Evolutionary conservation across 768 basidiomycete genomes (phyloP), one percentile per base, ranked within the genome.

Genomic region (Filobasidium floriforme): DNA sequence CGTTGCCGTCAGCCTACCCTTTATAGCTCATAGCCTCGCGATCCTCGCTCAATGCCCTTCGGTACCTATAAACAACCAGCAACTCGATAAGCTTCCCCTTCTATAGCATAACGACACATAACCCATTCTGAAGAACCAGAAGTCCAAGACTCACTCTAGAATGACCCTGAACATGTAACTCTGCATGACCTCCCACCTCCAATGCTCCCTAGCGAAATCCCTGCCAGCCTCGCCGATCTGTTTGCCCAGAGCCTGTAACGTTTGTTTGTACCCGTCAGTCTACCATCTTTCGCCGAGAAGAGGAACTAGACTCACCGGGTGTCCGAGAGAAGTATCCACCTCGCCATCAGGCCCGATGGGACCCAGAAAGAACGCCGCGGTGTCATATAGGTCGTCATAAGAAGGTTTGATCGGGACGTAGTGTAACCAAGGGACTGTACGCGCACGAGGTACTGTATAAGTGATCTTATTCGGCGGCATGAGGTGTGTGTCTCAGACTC

Each of bases 301-400:
- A n/a, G n/a, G n/a, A n/a, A n/a, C n/a, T n/a, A 7, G 40, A 70
- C 77, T 71, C 66, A 78, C 82, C 61, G 89, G 87, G 68, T 89
- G 87, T 0, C 80, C 84, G 22, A 63, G 61, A 9, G 70, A 62
- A 11, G 82, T 82, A 43, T 83, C 81, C 19, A 86, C 84, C 62
- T 83, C 80, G 9, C 80, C 81, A 69, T 83, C 82, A 32, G 73
- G 73, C 44, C 73, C 74, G 1, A 73, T 70, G 12, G 75, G 76
- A 0, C 88, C 87, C 0, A 85, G 84, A 79, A 89, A 89, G 80
- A 91, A 91, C 0, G 85, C 77, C 54, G 88, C 81, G 3, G 85
- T 80, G 69, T 90, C 89, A 73, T 88, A 83, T 3, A 90, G 75
- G 75, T 89, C 88, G 0, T 83, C 81, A 12, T 87, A 82, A 68